These are phyloP conservation scores for Anethum foeniculum DNA, from an alignment of 140 eudicot genomes.

Conservation along the genomic window DNA sequence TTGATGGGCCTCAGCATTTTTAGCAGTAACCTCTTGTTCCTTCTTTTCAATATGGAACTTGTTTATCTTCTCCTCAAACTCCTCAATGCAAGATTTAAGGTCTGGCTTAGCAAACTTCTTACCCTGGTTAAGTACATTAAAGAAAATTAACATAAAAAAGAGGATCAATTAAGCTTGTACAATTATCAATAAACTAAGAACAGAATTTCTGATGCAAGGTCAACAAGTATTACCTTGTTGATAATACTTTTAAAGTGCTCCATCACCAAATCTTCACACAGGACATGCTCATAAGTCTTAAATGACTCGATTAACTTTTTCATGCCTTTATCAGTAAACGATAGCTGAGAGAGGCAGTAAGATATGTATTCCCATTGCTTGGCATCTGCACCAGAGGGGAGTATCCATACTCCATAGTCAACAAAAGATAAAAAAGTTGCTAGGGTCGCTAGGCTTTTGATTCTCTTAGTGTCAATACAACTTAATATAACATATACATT, in stretches of 20 bases:
- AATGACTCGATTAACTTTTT: slow-evolving; percentile 78
- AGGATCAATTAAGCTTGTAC: not conserved
- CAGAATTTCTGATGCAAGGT: not conserved
- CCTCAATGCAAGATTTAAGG: slow-evolving; percentile 66
- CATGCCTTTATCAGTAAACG: slow-evolving; percentile 91
- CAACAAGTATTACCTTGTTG: slow-evolving; percentile 49
- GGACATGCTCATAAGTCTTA: slow-evolving; percentile 76
- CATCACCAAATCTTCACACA: slow-evolving; percentile 77
- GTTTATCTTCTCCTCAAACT: slow-evolving; percentile 78
- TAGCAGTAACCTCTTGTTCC: slow-evolving; percentile 78
- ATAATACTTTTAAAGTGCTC: slow-evolving; percentile 77
- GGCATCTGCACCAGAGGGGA: slow-evolving; percentile 45
- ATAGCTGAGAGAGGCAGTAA: slow-evolving; percentile 85
- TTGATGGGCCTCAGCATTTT: slow-evolving; percentile 79
- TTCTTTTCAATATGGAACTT: slow-evolving; percentile 69
- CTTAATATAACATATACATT: not conserved
- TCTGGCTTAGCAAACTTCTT: slow-evolving; percentile 96
- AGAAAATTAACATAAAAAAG: not conserved
- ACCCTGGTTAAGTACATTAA: slow-evolving; percentile 33
- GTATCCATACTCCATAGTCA: slow-evolving; percentile 12
- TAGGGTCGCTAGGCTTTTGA: not conserved
- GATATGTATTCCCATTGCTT: slow-evolving; percentile 91
- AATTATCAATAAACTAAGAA: not conserved
- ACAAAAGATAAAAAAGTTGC: not conserved
- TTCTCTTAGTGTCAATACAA: not conserved